Conservation (phyloP, 2,329 filamentous ascomycete species). For the Ciborinia camelliae region DNA sequence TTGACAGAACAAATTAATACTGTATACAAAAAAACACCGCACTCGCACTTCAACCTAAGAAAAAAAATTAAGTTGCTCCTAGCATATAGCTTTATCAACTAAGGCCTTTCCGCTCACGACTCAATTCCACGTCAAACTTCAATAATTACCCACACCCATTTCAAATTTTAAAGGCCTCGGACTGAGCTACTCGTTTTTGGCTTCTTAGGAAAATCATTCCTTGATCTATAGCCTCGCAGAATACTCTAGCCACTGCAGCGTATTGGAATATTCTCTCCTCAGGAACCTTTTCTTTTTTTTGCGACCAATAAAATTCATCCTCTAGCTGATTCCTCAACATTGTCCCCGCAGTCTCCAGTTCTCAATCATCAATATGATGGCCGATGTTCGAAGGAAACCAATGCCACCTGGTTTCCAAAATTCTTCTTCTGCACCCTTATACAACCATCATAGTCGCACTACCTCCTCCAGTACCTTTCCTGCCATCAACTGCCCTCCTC, state of each 20-base stretch:
- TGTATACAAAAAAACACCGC: background rate
- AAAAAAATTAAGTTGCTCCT: background rate
- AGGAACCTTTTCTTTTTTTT: conserved; percentile 6
- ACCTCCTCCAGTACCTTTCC: conserved; percentile 39
- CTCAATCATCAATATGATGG: conserved; percentile 30
- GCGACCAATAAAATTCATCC: conserved; percentile 9
- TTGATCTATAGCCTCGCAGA: conserved; percentile 7
- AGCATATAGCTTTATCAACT: background rate
- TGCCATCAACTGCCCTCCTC: conserved; percentile 25
- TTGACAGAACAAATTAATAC: background rate
- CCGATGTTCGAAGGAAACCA: conserved; percentile 34
- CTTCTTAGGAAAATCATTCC: background rate
- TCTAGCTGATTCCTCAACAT: background rate
- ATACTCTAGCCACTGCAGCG: conserved; percentile 14
- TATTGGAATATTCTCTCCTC: conserved; percentile 13
- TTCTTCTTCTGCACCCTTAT: conserved; percentile 24
- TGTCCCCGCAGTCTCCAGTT: conserved; percentile 9
- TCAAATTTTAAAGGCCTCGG: background rate
- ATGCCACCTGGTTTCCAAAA: conserved; percentile 32
- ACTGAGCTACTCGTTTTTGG: background rate
- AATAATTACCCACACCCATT: background rate
- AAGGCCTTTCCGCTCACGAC: background rate
- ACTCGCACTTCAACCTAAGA: background rate
- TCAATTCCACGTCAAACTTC: background rate
- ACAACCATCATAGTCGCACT: conserved; percentile 37